Evolutionary conservation across 2,329 filamentous ascomycete species (phyloP), one percentile per base, ranked within the genome.

Genomic region (Trichoderma guizhouense): DNA sequence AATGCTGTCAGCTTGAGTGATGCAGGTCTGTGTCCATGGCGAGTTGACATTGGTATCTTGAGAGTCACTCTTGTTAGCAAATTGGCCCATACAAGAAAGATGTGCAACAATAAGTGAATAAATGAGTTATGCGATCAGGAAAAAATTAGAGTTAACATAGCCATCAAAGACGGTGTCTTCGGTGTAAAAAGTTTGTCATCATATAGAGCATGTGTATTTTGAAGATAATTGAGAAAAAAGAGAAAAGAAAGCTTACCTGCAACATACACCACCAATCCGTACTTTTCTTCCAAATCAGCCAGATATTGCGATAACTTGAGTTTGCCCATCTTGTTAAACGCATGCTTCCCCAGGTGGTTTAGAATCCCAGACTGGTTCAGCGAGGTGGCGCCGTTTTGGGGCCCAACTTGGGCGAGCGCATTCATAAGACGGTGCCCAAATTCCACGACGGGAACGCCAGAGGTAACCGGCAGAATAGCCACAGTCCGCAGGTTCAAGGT

Each of bases 11-110:
- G 96, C 96, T 81, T 99, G 96, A 18, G 92, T 92, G 75, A 99
- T 98, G 80, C 97, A 99, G 0, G 96, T 98, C 78, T 98, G 94
- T 0, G 97, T 99, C 96, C 96, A 99, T 0, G 95, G 95, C 2
- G 97, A 94, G 77, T 97, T 98, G 77, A 98, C 96, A 73, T 91
- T 97, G 5, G 97, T 99, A 81, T 99, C 96, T 91, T 36, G 43
- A 28, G 9, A 24, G 24, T 34, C n/a, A 68, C n/a, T 60, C n/a
- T 71, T 72, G 74, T 82, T 78, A 84, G 81, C 75, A 73, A 69
- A 6, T 69, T 62, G 6, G 7, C n/a, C 64, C 67, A 74, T 55
- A 43, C 66, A 73, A 14, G 43, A n/a, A 4, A 12, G 12, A 14
- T 53, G 7, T 7, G 28, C 39, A 39, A 62, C 21, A 53, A 26